A percentile compares a stretch with the other conserved stretches of the same genome.
phyloP scores from a whole-genome alignment of 257 asterid genomes.

The Solanum bulbocastanum region DNA sequence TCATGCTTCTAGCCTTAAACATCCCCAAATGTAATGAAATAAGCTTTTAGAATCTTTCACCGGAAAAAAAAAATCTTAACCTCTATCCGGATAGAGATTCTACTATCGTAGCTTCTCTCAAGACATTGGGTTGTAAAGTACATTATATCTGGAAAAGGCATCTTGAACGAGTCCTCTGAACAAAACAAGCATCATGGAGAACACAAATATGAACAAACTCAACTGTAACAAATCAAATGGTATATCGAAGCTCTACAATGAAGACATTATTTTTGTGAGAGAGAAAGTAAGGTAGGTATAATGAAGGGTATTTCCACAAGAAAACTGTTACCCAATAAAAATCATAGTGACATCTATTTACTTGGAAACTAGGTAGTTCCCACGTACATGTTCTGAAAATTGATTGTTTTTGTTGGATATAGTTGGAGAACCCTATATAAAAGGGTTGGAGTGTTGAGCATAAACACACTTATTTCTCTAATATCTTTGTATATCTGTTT shows the following conservation, averaged over 20 bases:
- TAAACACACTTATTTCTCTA: not conserved
- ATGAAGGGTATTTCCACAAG: not conserved
- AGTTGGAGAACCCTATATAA: not conserved
- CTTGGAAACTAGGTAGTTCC: not conserved
- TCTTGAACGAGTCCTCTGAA: not conserved
- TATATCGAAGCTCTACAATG: not conserved
- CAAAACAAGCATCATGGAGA: not conserved
- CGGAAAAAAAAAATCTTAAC: not conserved
- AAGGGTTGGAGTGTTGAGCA: not conserved
- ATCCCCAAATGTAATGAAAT: not conserved
- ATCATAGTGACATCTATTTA: not conserved
- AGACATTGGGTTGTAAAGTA: not conserved
- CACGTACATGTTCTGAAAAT: not conserved
- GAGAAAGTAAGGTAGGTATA: not conserved
- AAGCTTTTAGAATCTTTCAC: not conserved
- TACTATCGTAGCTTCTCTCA: not conserved
- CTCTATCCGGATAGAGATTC: not conserved
- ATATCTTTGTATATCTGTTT: not conserved
- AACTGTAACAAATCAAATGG: not conserved
- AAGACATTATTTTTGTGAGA: not conserved
- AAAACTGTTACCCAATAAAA: not conserved
- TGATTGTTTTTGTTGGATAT: not conserved
- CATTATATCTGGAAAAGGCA: not conserved
- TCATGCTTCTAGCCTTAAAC: not conserved
- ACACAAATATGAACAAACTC: not conserved